Evolutionary conservation across 2,329 filamentous ascomycete genomes (phyloP).

Genomic region (Colletotrichum sojae): DNA sequence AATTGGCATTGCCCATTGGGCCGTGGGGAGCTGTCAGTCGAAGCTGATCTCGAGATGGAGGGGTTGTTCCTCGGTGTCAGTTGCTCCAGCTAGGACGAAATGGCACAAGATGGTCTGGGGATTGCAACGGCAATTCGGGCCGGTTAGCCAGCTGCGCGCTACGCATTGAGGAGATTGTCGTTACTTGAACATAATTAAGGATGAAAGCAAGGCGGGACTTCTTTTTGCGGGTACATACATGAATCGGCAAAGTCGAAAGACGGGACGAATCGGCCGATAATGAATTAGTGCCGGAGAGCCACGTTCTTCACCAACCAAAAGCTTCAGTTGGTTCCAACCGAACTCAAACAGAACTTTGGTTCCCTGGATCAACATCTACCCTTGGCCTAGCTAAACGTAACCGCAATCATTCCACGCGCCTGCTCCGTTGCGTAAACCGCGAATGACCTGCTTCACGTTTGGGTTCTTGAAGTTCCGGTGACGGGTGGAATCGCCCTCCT

Average conservation of each 20-base stretch:
- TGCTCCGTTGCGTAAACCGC: too few relatives aligned
- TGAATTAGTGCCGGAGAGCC: not conserved
- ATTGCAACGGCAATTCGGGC: conserved; percentile 25
- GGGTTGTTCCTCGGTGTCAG: not conserved
- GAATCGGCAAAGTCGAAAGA: conserved; percentile 23
- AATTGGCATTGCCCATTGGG: conserved; percentile 36
- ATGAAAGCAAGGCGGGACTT: not conserved
- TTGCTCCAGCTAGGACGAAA: conserved; percentile 2
- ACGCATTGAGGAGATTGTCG: too few relatives aligned
- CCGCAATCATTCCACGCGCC: too few relatives aligned
- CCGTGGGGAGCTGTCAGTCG: conserved; percentile 14
- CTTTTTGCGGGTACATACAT: not conserved
- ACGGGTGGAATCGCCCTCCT: too few relatives aligned
- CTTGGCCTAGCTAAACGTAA: too few relatives aligned
- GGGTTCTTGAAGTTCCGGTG: too few relatives aligned
- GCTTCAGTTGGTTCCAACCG: not conserved
- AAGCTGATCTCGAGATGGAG: conserved; percentile 16
- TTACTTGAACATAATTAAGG: too few relatives aligned
- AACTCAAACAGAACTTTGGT: too few relatives aligned
- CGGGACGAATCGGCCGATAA: conserved; percentile 11
- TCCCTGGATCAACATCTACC: too few relatives aligned
- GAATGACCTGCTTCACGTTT: too few relatives aligned
- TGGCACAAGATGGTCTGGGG: not conserved
- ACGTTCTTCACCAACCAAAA: not conserved
- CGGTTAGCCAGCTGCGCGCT: not conserved